Conservation (phyloP, 768 basidiomycete genomes). For the Heimioporus sp. region DNA sequence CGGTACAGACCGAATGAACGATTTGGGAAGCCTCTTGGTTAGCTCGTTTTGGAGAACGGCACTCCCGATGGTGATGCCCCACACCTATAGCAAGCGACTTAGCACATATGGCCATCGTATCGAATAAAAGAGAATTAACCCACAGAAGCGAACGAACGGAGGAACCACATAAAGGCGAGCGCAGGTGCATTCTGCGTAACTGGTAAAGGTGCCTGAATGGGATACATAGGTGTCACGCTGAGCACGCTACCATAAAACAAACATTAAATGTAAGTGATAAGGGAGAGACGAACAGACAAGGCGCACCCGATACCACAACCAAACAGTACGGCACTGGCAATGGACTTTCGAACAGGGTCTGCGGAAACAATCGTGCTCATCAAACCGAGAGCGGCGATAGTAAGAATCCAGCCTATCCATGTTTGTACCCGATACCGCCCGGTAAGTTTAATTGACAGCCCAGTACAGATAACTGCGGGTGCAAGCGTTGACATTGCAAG, state of each 20-base stretch:
- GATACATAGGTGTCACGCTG: slow-evolving; percentile 35
- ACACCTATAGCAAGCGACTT: slow-evolving; percentile 30
- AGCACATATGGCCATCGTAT: no score
- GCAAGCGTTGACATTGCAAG: slow-evolving; percentile 23
- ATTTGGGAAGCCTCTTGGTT: slow-evolving; percentile 36
- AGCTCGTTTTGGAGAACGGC: slow-evolving; percentile 53
- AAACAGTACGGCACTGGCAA: slow-evolving; percentile 11
- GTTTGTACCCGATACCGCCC: slow-evolving; percentile 34
- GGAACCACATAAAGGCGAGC: slow-evolving; percentile 41
- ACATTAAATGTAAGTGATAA: no score
- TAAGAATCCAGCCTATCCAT: slow-evolving; percentile 32
- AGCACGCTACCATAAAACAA: background rate
- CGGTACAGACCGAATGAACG: slow-evolving; percentile 35
- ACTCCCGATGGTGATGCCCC: slow-evolving; percentile 49
- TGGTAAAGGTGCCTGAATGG: slow-evolving; percentile 46
- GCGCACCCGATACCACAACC: slow-evolving; percentile 4
- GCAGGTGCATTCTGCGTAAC: slow-evolving; percentile 42
- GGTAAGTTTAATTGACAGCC: slow-evolving; percentile 27
- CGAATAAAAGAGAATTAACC: background rate
- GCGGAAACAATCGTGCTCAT: slow-evolving; percentile 28
- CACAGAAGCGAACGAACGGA: slow-evolving; percentile 36
- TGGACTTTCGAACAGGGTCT: slow-evolving; percentile 18
- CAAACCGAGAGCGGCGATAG: slow-evolving; percentile 35
- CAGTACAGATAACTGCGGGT: slow-evolving; percentile 31
- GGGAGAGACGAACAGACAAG: background rate